These are phyloP conservation scores for Trichoderma simmonsii DNA, from an alignment of 2,329 filamentous ascomycete genomes.

Conservation along the genomic window DNA sequence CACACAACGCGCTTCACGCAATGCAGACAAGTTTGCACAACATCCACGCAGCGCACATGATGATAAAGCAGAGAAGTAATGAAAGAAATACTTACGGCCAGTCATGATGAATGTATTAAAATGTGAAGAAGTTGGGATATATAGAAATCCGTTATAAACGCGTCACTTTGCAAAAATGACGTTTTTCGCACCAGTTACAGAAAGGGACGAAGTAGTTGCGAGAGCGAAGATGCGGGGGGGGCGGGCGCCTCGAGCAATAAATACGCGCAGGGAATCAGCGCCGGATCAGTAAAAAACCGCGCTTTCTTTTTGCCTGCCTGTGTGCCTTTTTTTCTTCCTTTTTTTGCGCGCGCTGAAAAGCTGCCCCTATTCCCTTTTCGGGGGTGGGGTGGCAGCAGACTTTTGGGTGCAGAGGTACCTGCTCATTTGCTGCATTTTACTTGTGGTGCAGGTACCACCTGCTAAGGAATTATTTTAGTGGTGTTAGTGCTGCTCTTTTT, in stretches of 20 bases:
- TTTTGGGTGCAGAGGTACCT: constrained; percentile 7
- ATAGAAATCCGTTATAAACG: constrained; percentile 12
- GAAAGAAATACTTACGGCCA: constrained; percentile 61
- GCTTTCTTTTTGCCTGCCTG: too few relatives aligned
- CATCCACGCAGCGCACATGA: background rate
- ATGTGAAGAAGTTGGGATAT: constrained; percentile 18
- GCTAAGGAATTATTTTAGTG: background rate
- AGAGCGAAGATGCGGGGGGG: constrained; percentile 30
- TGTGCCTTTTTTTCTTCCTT: background rate
- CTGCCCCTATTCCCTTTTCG: constrained; percentile 17
- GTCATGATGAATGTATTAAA: constrained; percentile 52
- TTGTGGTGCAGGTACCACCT: background rate
- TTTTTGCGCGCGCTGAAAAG: background rate
- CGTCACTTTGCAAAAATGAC: constrained; percentile 1
- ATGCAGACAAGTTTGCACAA: background rate
- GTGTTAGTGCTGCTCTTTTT: background rate
- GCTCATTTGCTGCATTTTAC: constrained; percentile 8
- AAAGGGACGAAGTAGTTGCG: constrained; percentile 14
- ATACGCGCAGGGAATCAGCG: constrained; percentile 39
- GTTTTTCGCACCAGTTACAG: constrained; percentile 1
- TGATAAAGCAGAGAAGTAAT: background rate
- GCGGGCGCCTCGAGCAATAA: constrained; percentile 30
- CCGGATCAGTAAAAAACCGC: constrained; percentile 22
- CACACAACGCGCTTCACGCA: background rate
- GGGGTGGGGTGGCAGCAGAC: constrained; percentile 18